Conservation (phyloP, 2,329 filamentous ascomycete genomes). For the Pseudopithomyces maydicus region DNA sequence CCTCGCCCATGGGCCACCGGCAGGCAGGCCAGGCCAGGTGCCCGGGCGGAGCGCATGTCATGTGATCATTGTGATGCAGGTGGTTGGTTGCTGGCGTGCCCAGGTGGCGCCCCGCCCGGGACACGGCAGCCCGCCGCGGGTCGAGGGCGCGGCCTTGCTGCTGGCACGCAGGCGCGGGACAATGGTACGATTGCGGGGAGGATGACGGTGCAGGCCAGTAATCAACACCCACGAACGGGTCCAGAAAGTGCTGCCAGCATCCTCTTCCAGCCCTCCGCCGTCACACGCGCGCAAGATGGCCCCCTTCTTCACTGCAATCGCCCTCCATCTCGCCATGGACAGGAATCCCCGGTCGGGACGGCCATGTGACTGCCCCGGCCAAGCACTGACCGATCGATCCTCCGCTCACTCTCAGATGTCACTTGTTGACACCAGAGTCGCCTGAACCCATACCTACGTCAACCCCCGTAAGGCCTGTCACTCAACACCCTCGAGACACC, state of each 20-base stretch:
- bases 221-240: neutral
- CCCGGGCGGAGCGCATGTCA: neutral
- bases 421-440: slow-evolving; percentile 22
- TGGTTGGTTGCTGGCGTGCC: too few relatives aligned
- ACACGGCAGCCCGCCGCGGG: neutral
- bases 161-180: slow-evolving; percentile 5
- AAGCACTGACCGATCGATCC: slow-evolving; percentile 25
- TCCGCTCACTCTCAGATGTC: slow-evolving; percentile 36
- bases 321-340: slow-evolving; percentile 1
- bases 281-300: neutral
- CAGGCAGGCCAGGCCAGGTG: neutral
- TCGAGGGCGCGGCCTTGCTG: neutral
- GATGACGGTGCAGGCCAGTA: slow-evolving; percentile 7
- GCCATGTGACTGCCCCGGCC: slow-evolving; percentile 37
- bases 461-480: slow-evolving; percentile 17
- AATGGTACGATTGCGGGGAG: neutral
- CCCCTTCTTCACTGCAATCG: neutral
- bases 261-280: neutral
- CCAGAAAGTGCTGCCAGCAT: slow-evolving; percentile 1
- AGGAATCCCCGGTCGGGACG: neutral
- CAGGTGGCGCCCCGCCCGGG: too few relatives aligned
- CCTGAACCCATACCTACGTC: slow-evolving; percentile 17
- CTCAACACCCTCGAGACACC: slow-evolving; percentile 13
- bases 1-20: slow-evolving; percentile 5
- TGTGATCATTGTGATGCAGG: too few relatives aligned